Evolutionary conservation across 257 asterid genomes (phyloP).

Genomic region (Scutellaria baicalensis): DNA sequence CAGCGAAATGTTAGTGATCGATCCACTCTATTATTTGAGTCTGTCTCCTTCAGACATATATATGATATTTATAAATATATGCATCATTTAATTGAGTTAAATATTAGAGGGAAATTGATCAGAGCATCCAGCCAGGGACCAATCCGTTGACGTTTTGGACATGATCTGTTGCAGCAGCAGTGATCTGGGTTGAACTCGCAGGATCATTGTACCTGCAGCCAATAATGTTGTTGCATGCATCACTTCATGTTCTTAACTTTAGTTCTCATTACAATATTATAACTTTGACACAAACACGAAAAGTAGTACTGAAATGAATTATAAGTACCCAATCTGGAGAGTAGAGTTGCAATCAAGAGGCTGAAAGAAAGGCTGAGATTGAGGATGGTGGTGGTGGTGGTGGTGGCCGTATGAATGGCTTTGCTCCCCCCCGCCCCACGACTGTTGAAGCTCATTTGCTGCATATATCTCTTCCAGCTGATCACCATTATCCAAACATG

Average conservation of each 20-base stretch:
- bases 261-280: no score
- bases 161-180: conserved; percentile 47
- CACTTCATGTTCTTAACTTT: no score
- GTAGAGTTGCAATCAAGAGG: conserved; percentile 75
- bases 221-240: no score
- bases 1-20: no score
- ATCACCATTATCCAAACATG: not conserved
- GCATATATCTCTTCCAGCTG: conserved; percentile 84
- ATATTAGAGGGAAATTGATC: conserved; percentile 16
- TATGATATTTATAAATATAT: not conserved
- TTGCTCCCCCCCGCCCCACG: conserved; percentile 70
- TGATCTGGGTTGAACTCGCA: conserved; percentile 61
- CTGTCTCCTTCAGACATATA: not conserved
- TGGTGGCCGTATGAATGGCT: conserved; percentile 46
- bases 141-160: conserved; percentile 57
- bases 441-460: conserved; percentile 59
- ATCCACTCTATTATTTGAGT: no score
- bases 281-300: no score
- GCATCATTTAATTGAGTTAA: not conserved
- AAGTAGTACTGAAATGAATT: no score
- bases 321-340: conserved; percentile 91
- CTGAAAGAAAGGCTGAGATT: conserved; percentile 78
- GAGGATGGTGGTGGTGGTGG: conserved; percentile 57
- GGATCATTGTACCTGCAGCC: conserved; percentile 66
- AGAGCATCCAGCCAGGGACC: conserved; percentile 95